Evolutionary conservation across 805 yeast species (phyloP).

Genomic region (Saccharomyces eubayanus): DNA sequence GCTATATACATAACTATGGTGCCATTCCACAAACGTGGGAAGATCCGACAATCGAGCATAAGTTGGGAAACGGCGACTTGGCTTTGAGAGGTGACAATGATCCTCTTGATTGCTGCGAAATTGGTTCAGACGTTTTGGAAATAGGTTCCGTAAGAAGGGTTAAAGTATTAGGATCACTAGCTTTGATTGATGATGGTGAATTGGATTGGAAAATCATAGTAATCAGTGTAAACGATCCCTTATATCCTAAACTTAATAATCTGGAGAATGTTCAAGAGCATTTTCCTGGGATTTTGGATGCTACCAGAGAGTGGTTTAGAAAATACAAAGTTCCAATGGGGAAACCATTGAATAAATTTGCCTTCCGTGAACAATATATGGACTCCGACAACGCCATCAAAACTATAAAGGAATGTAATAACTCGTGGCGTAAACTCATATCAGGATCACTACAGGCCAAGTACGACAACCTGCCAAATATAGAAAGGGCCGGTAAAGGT

Average conservation of each 20-base stretch:
- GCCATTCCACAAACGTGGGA: conserved; percentile 96
- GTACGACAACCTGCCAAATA: conserved; percentile 29
- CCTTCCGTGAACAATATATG: conserved; percentile 60
- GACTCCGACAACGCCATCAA: conserved; percentile 50
- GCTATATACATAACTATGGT: conserved; percentile 82
- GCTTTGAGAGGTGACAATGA: conserved; percentile 76
- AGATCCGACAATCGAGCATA: conserved; percentile 56
- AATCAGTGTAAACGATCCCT: conserved; percentile 58
- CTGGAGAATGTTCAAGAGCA: conserved; percentile 58
- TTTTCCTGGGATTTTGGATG: conserved; percentile 64
- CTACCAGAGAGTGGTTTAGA: conserved; percentile 72
- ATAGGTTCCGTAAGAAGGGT: conserved; percentile 61
- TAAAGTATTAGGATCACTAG: conserved; percentile 68
- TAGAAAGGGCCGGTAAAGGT: conserved; percentile 50
- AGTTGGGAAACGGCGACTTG: conserved; percentile 38
- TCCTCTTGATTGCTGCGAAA: conserved; percentile 91
- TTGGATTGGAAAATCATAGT: conserved; percentile 89
- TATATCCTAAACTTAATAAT: conserved; percentile 51
- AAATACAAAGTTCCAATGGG: conserved; percentile 79
- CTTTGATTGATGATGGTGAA: conserved; percentile 87
- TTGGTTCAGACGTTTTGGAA: conserved; percentile 51
- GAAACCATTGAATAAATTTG: conserved; percentile 66
- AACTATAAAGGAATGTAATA: conserved; percentile 54
- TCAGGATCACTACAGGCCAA: conserved; percentile 32
- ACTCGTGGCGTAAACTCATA: conserved; percentile 58